phyloP scores from a whole-genome alignment of 768 basidiomycete genomes.

The Galerina marginata region DNA sequence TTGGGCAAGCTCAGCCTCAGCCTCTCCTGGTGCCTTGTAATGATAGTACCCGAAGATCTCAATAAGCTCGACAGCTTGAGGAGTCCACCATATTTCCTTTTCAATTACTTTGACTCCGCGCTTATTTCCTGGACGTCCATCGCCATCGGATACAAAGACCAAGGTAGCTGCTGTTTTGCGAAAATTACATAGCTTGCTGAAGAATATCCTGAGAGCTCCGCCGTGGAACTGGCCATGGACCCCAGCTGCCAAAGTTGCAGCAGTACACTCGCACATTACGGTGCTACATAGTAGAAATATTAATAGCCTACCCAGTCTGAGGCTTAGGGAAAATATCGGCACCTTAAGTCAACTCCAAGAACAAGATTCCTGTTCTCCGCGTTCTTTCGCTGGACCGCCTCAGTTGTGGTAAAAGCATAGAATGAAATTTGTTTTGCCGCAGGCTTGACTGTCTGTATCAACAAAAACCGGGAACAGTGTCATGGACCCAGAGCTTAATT shows the following conservation, averaged over 20 bases:
- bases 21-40: slow-evolving; percentile 23
- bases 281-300: no score
- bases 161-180: slow-evolving; percentile 3
- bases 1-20: slow-evolving; percentile 20
- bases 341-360: no score
- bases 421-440: no score
- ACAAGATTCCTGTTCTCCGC: no score
- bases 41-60: slow-evolving; percentile 7
- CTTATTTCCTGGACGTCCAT: slow-evolving; percentile 7
- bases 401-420: no score
- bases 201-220: slow-evolving; percentile 6
- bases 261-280: slow-evolving; percentile 11
- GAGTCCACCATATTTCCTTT: neutral
- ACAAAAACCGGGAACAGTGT: no score
- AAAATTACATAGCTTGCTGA: slow-evolving; percentile 5
- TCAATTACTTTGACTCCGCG: slow-evolving; percentile 6
- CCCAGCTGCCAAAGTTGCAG: neutral
- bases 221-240: slow-evolving; percentile 1
- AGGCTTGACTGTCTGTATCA: no score
- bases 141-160: slow-evolving; percentile 21
- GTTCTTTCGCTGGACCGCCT: no score
- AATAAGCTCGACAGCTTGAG: slow-evolving; percentile 4
- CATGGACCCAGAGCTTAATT: no score
- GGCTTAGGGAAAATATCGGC: no score
- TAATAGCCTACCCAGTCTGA: no score